Conservation (phyloP, 2,329 filamentous ascomycete species). For the Epichloe festucae region DNA sequence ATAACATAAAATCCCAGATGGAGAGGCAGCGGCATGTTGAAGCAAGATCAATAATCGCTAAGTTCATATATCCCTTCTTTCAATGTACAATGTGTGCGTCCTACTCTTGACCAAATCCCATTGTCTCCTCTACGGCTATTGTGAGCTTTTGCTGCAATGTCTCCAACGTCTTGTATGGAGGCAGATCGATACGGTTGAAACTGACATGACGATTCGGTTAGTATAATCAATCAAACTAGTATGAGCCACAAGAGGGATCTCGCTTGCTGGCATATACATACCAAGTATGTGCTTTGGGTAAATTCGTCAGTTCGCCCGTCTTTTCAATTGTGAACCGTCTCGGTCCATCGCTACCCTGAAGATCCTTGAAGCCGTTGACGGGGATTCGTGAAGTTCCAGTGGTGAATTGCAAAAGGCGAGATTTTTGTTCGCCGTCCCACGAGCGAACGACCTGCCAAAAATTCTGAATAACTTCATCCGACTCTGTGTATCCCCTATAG, state of each 20-base stretch:
- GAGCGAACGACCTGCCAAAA: conserved; percentile 97
- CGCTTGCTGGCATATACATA: conserved; percentile 34
- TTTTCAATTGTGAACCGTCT: conserved; percentile 97
- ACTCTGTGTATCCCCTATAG: conserved; percentile 96
- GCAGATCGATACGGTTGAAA: conserved; percentile 94
- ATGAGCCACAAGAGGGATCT: too few species aligned
- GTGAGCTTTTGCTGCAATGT: conserved; percentile 79
- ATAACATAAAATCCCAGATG: neutral
- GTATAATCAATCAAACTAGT: conserved; percentile 5
- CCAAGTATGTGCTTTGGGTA: conserved; percentile 98
- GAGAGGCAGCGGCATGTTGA: neutral
- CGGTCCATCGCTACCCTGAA: conserved; percentile 92
- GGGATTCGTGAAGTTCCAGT: conserved; percentile 96
- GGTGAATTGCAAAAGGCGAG: conserved; percentile 92
- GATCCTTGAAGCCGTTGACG: conserved; percentile 98
- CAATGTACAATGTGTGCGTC: neutral
- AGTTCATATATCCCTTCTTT: neutral
- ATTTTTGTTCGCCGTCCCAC: conserved; percentile 98
- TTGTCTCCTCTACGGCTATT: conserved; percentile 95
- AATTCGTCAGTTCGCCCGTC: conserved; percentile 75
- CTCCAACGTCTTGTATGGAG: conserved; percentile 82
- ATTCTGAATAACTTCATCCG: conserved; percentile 91
- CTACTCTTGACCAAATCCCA: conserved; percentile 97
- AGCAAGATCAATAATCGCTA: conserved; percentile 3
- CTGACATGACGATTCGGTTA: conserved; percentile 29